A percentile compares a stretch with the other conserved stretches of the same genome.
These are phyloP conservation scores for Fusarium floridanum DNA, from an alignment of 2,329 filamentous ascomycete species.

Conservation along the genomic window DNA sequence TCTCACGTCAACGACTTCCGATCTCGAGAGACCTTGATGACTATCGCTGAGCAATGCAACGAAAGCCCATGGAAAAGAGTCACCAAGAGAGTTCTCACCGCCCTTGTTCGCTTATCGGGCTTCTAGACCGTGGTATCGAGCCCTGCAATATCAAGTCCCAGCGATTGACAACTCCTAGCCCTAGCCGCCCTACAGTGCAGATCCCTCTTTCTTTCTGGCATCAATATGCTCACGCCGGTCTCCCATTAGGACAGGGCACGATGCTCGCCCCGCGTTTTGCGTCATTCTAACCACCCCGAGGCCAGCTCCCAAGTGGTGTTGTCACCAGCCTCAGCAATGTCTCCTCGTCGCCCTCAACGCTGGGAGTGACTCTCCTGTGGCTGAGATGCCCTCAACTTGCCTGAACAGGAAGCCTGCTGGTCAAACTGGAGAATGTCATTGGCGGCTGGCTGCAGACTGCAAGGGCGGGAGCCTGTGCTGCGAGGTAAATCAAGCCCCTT, in stretches of 20 bases:
- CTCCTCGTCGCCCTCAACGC: background rate
- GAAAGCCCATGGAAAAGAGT: background rate
- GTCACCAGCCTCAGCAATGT: constrained; percentile 24
- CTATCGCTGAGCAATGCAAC: background rate
- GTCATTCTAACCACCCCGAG: constrained; percentile 23
- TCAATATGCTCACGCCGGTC: constrained; percentile 30
- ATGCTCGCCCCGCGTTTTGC: constrained; percentile 7
- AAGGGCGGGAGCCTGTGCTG: constrained; percentile 15
- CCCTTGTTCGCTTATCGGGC: constrained; percentile 17
- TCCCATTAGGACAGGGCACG: constrained; percentile 1
- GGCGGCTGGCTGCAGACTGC: constrained; percentile 31
- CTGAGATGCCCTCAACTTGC: constrained; percentile 36
- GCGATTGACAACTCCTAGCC: constrained; percentile 25
- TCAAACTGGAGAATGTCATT: constrained; percentile 34
- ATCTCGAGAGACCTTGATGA: background rate
- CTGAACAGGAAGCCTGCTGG: constrained; percentile 42
- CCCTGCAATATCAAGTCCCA: constrained; percentile 16
- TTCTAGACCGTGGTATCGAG: constrained; percentile 2
- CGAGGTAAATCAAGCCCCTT: constrained; percentile 13
- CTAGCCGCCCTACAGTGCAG: constrained; percentile 24
- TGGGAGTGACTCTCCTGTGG: constrained; percentile 23
- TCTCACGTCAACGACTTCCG: background rate
- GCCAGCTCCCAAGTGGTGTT: constrained; percentile 20
- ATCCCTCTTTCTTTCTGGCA: constrained; percentile 25
- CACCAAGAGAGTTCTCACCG: background rate